Base-by-base conservation (phyloP, 306 rosid species). In the Glycine soja region DNA sequence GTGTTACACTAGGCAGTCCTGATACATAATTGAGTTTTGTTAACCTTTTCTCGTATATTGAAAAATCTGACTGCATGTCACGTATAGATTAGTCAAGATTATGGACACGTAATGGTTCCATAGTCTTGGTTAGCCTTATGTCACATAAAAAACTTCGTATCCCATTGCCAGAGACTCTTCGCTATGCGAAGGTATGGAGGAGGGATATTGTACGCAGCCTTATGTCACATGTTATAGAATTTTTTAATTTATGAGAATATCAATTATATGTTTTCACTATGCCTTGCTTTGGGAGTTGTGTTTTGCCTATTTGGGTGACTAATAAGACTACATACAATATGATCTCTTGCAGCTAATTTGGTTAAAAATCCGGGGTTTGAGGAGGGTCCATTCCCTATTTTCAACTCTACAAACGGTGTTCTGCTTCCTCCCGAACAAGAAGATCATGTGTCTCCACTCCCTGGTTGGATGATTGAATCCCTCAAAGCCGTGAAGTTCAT, bases 381-480 rank as follows among this genome's bases (percentile, higher is more conserved):
- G 83, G 92, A 87, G 46, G 97, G 94, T 72, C 99, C 99, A 62
- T 91, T 92, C 81, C 89, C 91, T 16, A 77, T 95, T 43, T 51
- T 85, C 48, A 95, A 93, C 89, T 89, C 97, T 1, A 80, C 92
- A 48, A 83, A 93, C 46, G 97, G 97, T 68, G 93, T 95, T 1
- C 90, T 95, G 30, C 94, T 95, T 30, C 99, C 97, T 32, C 97
- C 99, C 0, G 89, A 79, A 62, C 99, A 95, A 78, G 87, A 91
- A 75, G 97, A 95, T 66, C 19, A 52, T 32, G 81, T 91, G 18
- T 95, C 99, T 40, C 99, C 99, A 5, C 95, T 93, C 40, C 97
- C 95, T 0, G 97, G 94, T 50, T 95, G 97, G 99, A 90, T 93
- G 58, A 90, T 95, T n/a, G 97, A 93, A 75, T 95, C 99, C 4